These are phyloP conservation scores for Globisporangium solare DNA, from an alignment of 352 stramenopile genomes.

Conservation along the genomic window DNA sequence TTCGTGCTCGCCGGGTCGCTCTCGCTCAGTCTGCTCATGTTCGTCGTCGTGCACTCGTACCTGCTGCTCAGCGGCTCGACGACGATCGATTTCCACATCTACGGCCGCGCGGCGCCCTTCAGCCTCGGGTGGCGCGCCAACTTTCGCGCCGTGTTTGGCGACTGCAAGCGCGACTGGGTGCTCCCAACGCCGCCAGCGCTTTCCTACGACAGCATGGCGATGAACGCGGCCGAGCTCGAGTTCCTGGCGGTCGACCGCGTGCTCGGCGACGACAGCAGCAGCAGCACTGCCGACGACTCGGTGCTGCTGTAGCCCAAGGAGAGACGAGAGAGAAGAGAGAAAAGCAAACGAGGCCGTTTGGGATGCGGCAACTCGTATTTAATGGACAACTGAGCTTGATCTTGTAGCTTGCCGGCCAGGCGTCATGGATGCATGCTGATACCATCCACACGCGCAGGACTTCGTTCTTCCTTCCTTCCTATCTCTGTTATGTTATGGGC, in stretches of 20 bases:
- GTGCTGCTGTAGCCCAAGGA: constrained; percentile 26
- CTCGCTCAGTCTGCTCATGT: constrained; percentile 61
- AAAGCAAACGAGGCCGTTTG: too few relatives aligned
- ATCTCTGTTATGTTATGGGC: too few relatives aligned
- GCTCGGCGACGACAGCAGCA: constrained; percentile 36
- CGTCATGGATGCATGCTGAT: too few relatives aligned
- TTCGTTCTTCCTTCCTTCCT: too few relatives aligned
- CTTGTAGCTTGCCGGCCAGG: too few relatives aligned
- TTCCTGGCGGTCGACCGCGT: constrained; percentile 40
- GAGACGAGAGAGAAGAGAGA: too few relatives aligned
- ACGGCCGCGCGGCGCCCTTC: constrained; percentile 58
- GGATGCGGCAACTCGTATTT: too few relatives aligned
- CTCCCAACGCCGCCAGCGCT: constrained; percentile 30
- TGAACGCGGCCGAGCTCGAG: constrained; percentile 44
- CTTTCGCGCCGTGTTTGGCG: constrained; percentile 46
- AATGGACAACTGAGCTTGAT: too few relatives aligned
- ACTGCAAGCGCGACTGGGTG: constrained; percentile 47
- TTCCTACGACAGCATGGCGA: constrained; percentile 11
- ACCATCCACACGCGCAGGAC: too few relatives aligned
- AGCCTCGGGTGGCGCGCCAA: constrained; percentile 65
- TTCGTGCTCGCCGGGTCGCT: constrained; percentile 71
- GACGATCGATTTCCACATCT: constrained; percentile 79
- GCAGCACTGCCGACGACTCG: constrained; percentile 45
- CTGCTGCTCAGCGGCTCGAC: constrained; percentile 61
- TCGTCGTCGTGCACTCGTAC: constrained; percentile 69